These are phyloP conservation scores for Fusarium sp. DNA, from an alignment of 2,329 filamentous ascomycete species.

Conservation along the genomic window DNA sequence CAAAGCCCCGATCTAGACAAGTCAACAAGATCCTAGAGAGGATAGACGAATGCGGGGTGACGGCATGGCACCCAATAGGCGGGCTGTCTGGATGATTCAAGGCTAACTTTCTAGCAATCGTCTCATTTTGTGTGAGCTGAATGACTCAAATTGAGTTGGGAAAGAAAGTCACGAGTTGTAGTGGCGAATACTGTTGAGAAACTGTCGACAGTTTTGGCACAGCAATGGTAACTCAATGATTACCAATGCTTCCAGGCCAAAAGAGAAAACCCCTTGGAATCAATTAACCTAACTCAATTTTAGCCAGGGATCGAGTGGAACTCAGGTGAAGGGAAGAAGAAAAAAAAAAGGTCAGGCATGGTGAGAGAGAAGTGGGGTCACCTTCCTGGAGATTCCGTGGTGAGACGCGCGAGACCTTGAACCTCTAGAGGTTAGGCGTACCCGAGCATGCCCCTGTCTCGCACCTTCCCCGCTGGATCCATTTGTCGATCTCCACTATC, in stretches of 20 bases:
- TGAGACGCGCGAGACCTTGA: constrained; percentile 43
- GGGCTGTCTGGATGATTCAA: background rate
- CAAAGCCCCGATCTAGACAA: constrained; percentile 24
- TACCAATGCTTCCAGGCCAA: constrained; percentile 12
- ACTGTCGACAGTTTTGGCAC: background rate
- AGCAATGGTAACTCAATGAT: background rate
- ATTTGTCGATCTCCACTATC: constrained; percentile 7
- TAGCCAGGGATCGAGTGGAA: constrained; percentile 29
- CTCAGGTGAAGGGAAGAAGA: constrained; percentile 10
- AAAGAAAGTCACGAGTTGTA: background rate
- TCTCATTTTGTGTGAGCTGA: background rate
- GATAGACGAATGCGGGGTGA: constrained; percentile 35
- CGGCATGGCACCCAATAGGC: constrained; percentile 31
- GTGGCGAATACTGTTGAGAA: background rate
- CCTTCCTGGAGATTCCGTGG: constrained; percentile 39
- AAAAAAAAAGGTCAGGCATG: constrained; percentile 17
- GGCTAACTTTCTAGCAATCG: background rate
- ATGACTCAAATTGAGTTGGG: background rate
- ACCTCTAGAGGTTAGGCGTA: constrained; percentile 46
- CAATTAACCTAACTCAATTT: constrained; percentile 4
- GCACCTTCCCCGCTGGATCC: constrained; percentile 27
- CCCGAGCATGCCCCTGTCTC: constrained; percentile 36
- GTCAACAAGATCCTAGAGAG: constrained; percentile 33
- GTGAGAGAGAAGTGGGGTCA: constrained; percentile 23
- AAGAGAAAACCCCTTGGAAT: constrained; percentile 2